These are phyloP conservation scores for Choiromyces venosus DNA, from an alignment of 495 filamentous ascomycete genomes.

Conservation along the genomic window DNA sequence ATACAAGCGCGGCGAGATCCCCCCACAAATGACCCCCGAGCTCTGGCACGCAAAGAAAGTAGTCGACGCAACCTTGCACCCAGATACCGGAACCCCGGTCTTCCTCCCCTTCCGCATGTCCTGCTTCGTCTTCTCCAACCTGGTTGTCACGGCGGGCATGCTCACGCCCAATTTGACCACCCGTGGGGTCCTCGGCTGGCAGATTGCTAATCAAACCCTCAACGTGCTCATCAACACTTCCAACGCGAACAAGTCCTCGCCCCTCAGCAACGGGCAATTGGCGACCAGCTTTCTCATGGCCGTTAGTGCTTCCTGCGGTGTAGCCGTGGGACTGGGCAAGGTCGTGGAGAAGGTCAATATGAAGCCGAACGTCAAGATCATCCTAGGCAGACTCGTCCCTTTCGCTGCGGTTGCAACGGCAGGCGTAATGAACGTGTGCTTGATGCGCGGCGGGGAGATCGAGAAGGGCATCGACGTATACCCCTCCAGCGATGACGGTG, in stretches of 20 bases:
- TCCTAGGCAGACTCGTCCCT: conserved; percentile 77
- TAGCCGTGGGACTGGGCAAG: conserved; percentile 85
- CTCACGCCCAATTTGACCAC: conserved; percentile 79
- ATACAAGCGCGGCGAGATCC: conserved; percentile 75
- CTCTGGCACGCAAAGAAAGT: conserved; percentile 95
- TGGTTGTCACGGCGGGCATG: conserved; percentile 97
- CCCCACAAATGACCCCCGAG: conserved; percentile 71
- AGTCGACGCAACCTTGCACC: conserved; percentile 90
- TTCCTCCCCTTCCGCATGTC: conserved; percentile 97
- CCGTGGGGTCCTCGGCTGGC: conserved; percentile 85
- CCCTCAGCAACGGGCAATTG: conserved; percentile 71
- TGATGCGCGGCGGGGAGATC: conserved; percentile 97
- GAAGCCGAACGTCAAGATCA: conserved; percentile 54
- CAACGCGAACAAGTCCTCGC: conserved; percentile 94
- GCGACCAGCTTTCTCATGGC: conserved; percentile 85
- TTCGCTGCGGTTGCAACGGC: conserved; percentile 92
- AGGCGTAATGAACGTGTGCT: conserved; percentile 85
- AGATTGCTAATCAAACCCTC: conserved; percentile 92
- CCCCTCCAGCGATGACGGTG: conserved; percentile 39
- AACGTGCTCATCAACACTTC: conserved; percentile 96
- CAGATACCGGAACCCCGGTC: conserved; percentile 87
- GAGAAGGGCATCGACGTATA: conserved; percentile 90
- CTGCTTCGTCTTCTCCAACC: conserved; percentile 85
- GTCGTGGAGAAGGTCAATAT: conserved; percentile 75
- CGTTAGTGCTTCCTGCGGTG: conserved; percentile 84